Evolutionary conservation across 2,329 filamentous ascomycete species (phyloP).

Genomic region (Neurospora sp.): DNA sequence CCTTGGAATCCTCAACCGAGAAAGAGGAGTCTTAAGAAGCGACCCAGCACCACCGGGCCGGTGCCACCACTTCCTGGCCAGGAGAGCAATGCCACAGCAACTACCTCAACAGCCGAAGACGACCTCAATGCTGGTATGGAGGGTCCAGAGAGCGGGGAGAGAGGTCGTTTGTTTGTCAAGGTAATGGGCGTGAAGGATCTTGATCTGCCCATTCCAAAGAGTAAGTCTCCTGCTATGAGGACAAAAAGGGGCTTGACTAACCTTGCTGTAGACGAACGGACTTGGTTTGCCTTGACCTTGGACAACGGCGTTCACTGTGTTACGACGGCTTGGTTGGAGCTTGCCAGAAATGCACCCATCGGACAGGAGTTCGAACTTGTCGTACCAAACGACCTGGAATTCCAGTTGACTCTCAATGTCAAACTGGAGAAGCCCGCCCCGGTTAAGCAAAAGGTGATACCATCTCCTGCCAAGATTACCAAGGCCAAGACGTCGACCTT

Average conservation of each 20-base stretch:
- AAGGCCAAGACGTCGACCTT: slow-evolving; percentile 79
- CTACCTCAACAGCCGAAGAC: slow-evolving; percentile 61
- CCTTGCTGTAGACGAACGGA: slow-evolving; percentile 59
- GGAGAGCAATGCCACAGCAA: slow-evolving; percentile 62
- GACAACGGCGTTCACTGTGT: slow-evolving; percentile 98
- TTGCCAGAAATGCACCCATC: slow-evolving; percentile 85
- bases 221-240: slow-evolving; percentile 43
- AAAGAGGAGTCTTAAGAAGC: slow-evolving; percentile 54
- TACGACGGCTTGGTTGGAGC: slow-evolving; percentile 88
- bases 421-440: slow-evolving; percentile 78
- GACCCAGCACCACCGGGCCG: slow-evolving; percentile 46
- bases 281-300: slow-evolving; percentile 92
- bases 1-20: slow-evolving; percentile 84
- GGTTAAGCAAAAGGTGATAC: slow-evolving; percentile 30
- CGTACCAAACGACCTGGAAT: slow-evolving; percentile 95
- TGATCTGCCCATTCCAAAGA: slow-evolving; percentile 80
- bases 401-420: slow-evolving; percentile 92
- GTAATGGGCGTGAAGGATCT: slow-evolving; percentile 97
- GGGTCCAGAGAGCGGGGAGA: slow-evolving; percentile 71
- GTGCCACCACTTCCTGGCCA: slow-evolving; percentile 81
- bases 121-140: slow-evolving; percentile 47
- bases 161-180: slow-evolving; percentile 91
- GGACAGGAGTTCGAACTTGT: slow-evolving; percentile 98
- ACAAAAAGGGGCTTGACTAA: slow-evolving; percentile 10
- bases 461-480: slow-evolving; percentile 52